Base-by-base conservation (phyloP, 2,329 filamentous ascomycete genomes). In the Fusarium circinatum region DNA sequence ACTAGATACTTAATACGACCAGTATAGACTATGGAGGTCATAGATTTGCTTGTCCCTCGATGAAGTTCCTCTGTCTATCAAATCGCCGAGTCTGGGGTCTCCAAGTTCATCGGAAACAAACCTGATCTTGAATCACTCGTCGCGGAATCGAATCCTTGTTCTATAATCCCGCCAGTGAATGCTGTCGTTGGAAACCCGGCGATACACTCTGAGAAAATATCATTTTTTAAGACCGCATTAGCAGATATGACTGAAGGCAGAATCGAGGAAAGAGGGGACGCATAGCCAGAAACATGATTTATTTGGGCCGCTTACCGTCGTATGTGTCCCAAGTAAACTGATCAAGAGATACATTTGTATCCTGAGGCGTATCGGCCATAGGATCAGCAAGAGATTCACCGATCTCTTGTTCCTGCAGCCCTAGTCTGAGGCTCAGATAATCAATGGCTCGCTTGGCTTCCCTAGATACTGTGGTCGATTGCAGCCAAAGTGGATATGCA, bases 121-220 rank as follows among this genome's bases (percentile, higher is more conserved):
- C 7, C 22, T 1, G 17, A 14, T 14, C 3, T 9, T 15, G 22
- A 22, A n/a, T 4, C 17, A 0, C 22, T 32, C 2, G 11, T 12
- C 5, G 12, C 6, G 2, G 17, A 32, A 44, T 12, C 3, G 2
- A 5, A n/a, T 0, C 6, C 17, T 2, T 8, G 9, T 2, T 17
- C 54, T 2, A 56, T 32, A 8, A 32, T 6, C 1, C 30, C 22
- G 2, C 17, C 13, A 32, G 2, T 24, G 2, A 32, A 44, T 9
- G 38, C 6, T 6, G 38, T 9, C 5, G 17, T 12, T 1, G 38
- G 17, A 24, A 44, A 56, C 0, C 5, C 30, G 2, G 22, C 28
- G 1, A 56, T 32, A 3, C 9, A 56, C 3, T 34, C 28, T 26
- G 17, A 32, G 36, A 56, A 56, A 20, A 55, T 1, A 18, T 22